These are phyloP conservation scores for Colletotrichum tanaceti DNA, from an alignment of 2,329 filamentous ascomycete species.

Conservation along the genomic window DNA sequence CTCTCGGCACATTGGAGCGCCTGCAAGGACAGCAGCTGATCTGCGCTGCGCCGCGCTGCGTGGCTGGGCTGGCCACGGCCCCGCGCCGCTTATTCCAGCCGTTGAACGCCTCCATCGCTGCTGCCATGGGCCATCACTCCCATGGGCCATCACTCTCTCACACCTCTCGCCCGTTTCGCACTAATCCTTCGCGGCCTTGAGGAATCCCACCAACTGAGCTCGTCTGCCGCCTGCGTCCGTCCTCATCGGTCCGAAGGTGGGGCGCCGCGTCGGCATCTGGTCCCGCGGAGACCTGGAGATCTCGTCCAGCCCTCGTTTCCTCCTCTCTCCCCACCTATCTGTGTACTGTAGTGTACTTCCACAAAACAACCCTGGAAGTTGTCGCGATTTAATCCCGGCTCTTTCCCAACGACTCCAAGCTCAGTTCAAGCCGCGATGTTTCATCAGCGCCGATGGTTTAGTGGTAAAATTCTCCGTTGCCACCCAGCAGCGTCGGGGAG, in stretches of 20 bases:
- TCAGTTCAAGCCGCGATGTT: no score
- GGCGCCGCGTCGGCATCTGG: neutral
- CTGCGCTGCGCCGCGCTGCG: conserved; percentile 13
- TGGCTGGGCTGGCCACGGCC: conserved; percentile 5
- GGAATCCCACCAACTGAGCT: neutral
- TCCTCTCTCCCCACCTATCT: no score
- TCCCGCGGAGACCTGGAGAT: conserved; percentile 2
- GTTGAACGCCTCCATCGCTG: neutral
- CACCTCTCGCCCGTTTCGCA: neutral
- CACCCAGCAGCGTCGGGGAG: no score
- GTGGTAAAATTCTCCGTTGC: conserved; percentile 31
- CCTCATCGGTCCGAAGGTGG: neutral
- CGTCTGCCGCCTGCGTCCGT: neutral
- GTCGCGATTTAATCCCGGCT: neutral
- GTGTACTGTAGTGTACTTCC: no score
- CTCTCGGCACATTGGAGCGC: conserved; percentile 22
- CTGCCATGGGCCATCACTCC: no score
- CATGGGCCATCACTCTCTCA: no score
- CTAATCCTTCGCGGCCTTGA: neutral
- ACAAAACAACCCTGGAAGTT: neutral
- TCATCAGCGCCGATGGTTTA: conserved; percentile 14
- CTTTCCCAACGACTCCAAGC: accelerated
- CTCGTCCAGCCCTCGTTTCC: conserved; percentile 8
- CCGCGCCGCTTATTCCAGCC: conserved; percentile 3
- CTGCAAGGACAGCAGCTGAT: conserved; percentile 11